Conservation (phyloP, 257 asterid genomes). For the Przewalskia tangutica region DNA sequence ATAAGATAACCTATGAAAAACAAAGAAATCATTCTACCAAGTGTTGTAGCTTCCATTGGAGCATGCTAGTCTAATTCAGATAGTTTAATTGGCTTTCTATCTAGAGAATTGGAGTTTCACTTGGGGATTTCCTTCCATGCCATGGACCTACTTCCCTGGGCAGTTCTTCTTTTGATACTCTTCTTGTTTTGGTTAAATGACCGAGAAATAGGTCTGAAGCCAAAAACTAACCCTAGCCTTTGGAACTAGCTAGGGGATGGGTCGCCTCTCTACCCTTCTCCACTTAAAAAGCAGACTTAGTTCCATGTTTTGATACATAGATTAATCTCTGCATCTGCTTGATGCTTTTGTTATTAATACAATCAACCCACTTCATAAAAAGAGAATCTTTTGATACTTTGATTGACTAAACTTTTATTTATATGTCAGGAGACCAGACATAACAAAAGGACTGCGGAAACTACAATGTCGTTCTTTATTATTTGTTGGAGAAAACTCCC, state of each 20-base stretch:
- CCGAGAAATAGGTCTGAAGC: background rate
- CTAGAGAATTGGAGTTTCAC: background rate
- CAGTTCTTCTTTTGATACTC: background rate
- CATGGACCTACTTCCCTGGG: background rate
- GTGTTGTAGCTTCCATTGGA: background rate
- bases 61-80: background rate
- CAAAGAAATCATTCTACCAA: background rate
- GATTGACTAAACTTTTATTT: background rate
- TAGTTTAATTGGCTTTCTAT: background rate
- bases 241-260: background rate
- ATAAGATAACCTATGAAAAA: background rate
- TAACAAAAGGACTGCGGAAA: constrained; percentile 36
- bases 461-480: constrained; percentile 45
- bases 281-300: background rate
- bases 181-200: background rate
- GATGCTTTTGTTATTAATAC: no score
- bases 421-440: constrained; percentile 49
- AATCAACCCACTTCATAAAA: no score
- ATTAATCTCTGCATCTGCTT: no score
- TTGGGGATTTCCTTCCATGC: background rate
- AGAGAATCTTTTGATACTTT: background rate
- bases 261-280: background rate
- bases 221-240: background rate
- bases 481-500: constrained; percentile 52
- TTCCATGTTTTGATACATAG: background rate